Evolutionary conservation across 805 yeast species (phyloP).

Genomic region (Candida vartiovaarae): DNA sequence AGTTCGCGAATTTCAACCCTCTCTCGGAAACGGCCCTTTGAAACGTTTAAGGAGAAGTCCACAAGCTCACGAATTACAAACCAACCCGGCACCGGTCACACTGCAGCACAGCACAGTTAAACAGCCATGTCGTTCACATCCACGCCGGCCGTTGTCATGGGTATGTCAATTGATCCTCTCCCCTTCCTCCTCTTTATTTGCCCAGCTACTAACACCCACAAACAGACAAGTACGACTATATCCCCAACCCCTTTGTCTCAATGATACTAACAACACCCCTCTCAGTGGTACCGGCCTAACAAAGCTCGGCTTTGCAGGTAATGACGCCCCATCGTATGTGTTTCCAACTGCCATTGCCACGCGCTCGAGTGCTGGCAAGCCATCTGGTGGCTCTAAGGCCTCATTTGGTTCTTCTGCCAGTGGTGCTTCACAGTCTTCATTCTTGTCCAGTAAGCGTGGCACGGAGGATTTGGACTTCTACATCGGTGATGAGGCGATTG

Average conservation of each 20-base stretch:
- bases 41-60: no score
- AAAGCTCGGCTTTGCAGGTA: conserved; percentile 96
- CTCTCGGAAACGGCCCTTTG: no score
- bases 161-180: conserved; percentile 39
- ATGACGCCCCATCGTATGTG: conserved; percentile 94
- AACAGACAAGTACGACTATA: conserved; percentile 18
- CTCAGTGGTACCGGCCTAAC: conserved; percentile 96
- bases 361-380: conserved; percentile 39
- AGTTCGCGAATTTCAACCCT: no score
- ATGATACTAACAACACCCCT: conserved; percentile 11
- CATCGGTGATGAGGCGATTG: conserved; percentile 92
- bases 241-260: neutral
- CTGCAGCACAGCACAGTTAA: no score
- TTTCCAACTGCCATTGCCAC: conserved; percentile 95
- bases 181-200: neutral
- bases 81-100: no score
- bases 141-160: conserved; percentile 95
- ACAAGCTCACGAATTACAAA: no score
- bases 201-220: conserved; percentile 12
- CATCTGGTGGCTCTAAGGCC: conserved; percentile 38
- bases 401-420: conserved; percentile 27
- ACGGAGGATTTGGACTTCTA: conserved; percentile 91
- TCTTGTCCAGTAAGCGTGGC: conserved; percentile 55
- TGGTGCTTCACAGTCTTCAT: conserved; percentile 14
- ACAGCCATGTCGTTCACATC: conserved; percentile 25